Evolutionary conservation across 2,329 filamentous ascomycete species (phyloP), one percentile per base, ranked within the genome.

Genomic region (Monilinia fructicola): DNA sequence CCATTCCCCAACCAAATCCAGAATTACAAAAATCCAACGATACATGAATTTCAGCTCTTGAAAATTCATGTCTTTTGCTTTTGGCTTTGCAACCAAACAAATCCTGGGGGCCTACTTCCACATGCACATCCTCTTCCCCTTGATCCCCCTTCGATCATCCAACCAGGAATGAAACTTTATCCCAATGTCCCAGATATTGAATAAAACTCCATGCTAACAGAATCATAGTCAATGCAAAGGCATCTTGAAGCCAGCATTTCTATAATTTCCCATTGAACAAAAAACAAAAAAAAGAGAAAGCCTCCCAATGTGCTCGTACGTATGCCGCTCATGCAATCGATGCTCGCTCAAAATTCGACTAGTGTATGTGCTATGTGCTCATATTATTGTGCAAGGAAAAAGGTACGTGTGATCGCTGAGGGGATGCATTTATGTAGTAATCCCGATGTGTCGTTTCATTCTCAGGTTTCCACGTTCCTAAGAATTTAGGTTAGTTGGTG

Each of bases 391-490:
- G 55, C 11, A 64, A 50, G 21, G 21, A n/a, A 58, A 58, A 31
- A 48, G 52, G 44, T 23, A 50, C 56, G 48, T 14, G 26, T 12
- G 23, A 44, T 44, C 16, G 53, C 44, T 2, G 21, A 42, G 28
- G 10, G 11, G 53, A 26, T 42, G 21, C 31, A 21, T 56, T 42
- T 9, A 56, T 16, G 42, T n/a, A 46, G 21, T 50, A 10, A 16
- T 50, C 42, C 89, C 89, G 72, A 92, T 90, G 73, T 91, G 87
- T 70, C 89, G 84, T 75, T 75, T 90, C 85, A 72, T 78, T 84
- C 75, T 91, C 88, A 31, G 90, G 89, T 77, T 92, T 92, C 89
- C 89, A 92, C 4, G 88, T 89, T 59, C 89, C 89, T 92, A 61
- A 23, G 26, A 11, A 2, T 64, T 42, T 18, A 54, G 12, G 26